Conservation (phyloP, 2,329 filamentous ascomycete species). For the Drechslerella dactyloides region DNA sequence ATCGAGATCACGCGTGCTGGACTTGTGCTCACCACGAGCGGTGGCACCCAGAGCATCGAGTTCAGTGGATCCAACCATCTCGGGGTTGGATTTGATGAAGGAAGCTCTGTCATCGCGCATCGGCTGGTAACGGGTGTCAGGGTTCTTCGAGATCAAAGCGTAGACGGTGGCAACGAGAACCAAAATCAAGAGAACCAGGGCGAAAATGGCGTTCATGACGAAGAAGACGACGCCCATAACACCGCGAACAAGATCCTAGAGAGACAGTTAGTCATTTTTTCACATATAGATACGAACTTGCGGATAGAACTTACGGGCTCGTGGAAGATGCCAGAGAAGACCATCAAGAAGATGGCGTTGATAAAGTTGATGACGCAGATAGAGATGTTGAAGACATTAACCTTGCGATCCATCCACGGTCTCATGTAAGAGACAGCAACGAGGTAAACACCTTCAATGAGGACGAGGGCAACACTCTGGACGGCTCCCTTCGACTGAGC, state of each 20-base stretch:
- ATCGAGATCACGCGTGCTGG: slow-evolving; percentile 69
- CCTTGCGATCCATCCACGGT: slow-evolving; percentile 99
- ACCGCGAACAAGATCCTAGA: slow-evolving; percentile 75
- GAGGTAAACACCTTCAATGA: slow-evolving; percentile 80
- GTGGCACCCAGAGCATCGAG: slow-evolving; percentile 88
- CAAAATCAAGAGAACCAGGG: slow-evolving; percentile 80
- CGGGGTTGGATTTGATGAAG: slow-evolving; percentile 94
- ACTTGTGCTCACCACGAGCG: slow-evolving; percentile 78
- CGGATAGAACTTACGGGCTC: slow-evolving; percentile 69
- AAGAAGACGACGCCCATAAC: slow-evolving; percentile 90
- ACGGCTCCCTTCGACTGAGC: slow-evolving; percentile 73
- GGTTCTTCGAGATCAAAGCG: slow-evolving; percentile 88
- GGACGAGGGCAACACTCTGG: slow-evolving; percentile 80
- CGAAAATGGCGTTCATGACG: slow-evolving; percentile 82
- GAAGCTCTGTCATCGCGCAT: slow-evolving; percentile 96
- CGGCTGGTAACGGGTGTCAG: slow-evolving; percentile 90
- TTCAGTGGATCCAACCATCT: slow-evolving; percentile 78
- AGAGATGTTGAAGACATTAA: slow-evolving; percentile 93
- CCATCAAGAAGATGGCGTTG: slow-evolving; percentile 84
- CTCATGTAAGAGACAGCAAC: slow-evolving; percentile 79
- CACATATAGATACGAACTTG: slow-evolving; percentile 29
- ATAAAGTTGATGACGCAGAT: slow-evolving; percentile 90
- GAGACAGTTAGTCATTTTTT: slow-evolving; percentile 38
- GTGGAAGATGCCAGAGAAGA: slow-evolving; percentile 86
- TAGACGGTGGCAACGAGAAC: slow-evolving; percentile 78